phyloP scores from a whole-genome alignment of 2,329 filamentous ascomycete species.

The Cordyceps tenuipes region DNA sequence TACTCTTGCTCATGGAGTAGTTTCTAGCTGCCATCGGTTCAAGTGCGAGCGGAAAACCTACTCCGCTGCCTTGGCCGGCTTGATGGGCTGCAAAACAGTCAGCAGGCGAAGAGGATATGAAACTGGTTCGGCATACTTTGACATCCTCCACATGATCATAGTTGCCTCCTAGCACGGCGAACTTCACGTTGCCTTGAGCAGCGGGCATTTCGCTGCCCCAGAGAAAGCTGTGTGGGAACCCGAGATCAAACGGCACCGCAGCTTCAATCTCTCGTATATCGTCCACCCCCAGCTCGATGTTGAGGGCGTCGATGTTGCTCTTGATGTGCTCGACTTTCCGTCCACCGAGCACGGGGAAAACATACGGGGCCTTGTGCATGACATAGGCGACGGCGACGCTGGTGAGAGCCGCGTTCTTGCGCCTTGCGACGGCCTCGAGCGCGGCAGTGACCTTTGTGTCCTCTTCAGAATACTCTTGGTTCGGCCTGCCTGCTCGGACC shows the following conservation, averaged over 20 bases:
- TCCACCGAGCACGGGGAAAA: constrained; percentile 66
- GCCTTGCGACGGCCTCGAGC: constrained; percentile 41
- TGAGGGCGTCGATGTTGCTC: constrained; percentile 60
- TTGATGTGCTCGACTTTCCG: constrained; percentile 62
- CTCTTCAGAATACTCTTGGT: constrained; percentile 34
- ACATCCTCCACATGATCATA: constrained; percentile 41
- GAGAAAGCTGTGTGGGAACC: constrained; percentile 58
- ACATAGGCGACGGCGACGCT: constrained; percentile 62
- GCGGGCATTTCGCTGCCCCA: constrained; percentile 31
- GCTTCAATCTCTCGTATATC: constrained; percentile 60
- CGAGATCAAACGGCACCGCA: constrained; percentile 53
- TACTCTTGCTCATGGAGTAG: background rate
- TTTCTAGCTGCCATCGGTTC: constrained; percentile 25
- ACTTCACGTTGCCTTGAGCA: constrained; percentile 33
- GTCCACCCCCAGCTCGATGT: constrained; percentile 47
- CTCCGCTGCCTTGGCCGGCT: constrained; percentile 30
- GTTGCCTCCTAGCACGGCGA: constrained; percentile 38
- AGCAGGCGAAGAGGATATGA: background rate
- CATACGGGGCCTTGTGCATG: constrained; percentile 61
- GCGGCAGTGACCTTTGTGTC: constrained; percentile 43
- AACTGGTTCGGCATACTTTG: constrained; percentile 22
- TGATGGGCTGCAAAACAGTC: constrained; percentile 29
- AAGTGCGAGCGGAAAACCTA: constrained; percentile 30
- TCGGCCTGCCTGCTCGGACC: constrained; percentile 28
- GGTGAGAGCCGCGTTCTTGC: constrained; percentile 35